Evolutionary conservation across 106 monocot genomes (phyloP), one percentile per base, ranked within the genome.

Genomic region (Allium sativum): DNA sequence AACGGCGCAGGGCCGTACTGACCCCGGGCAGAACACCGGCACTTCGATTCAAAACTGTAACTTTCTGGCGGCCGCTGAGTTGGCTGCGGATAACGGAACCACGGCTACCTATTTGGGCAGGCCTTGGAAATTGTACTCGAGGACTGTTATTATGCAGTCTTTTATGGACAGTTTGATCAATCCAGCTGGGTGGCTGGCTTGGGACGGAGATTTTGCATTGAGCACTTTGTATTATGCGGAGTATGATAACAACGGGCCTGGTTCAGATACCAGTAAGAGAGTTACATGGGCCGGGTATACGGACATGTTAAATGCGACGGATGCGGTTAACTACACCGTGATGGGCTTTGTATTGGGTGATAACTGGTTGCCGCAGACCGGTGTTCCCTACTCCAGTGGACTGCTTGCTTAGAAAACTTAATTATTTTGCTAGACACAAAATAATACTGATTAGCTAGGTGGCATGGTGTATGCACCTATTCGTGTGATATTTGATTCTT

Each of bases 1-100:
- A 59, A 93, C 93, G 0, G 93, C 93, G 7, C 93, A 93, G 48
- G 89, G 85, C 40, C 81, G 89, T 40, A 85, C 72, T 15, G 93
- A 93, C 53, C 89, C 85, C 7, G 85, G 85, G 65, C 93, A 93
- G 76, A 93, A 93, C 78, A 85, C 93, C 0, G 87, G 93, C n/a
- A 93, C 69, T 1, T 76, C 88, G 2, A 80, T 93, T 53, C 89
- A 83, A 21, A 65, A 61, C 59, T 78, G 89, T 56, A 68, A 9
- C 7, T 52, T 93, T 13, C 31, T 60, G 17, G 73, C 82, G 7
- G 67, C 82, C 0, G 14, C 66, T 1, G 88, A 89, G 21, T 73
- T 89, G 20, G 69, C 78, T 0, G 53, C 59, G 7, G 56, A 45
- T 65, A 16, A 18, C 13, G 72, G 72, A 4, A 56, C 65, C 3